These are phyloP conservation scores for Mycena venus DNA, from an alignment of 768 basidiomycete species.

Conservation along the genomic window DNA sequence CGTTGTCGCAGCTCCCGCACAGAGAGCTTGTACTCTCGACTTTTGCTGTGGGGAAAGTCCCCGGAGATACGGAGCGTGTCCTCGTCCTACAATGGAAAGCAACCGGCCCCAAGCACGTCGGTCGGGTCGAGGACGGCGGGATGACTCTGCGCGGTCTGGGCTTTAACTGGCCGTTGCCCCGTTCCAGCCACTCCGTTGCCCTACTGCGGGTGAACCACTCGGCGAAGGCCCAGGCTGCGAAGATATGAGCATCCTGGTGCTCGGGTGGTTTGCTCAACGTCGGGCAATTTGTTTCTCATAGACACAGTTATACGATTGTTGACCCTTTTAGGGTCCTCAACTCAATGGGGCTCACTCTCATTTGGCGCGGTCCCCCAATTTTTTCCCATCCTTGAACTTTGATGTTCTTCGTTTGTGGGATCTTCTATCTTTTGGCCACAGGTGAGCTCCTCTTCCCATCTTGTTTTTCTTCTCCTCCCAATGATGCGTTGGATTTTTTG, in stretches of 20 bases:
- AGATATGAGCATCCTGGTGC: slow-evolving; percentile 81
- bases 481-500: slow-evolving; percentile 77
- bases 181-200: slow-evolving; percentile 72
- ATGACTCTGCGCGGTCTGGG: slow-evolving; percentile 52
- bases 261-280: slow-evolving; percentile 55
- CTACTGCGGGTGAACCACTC: slow-evolving; percentile 49
- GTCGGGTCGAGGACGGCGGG: slow-evolving; percentile 68
- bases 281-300: slow-evolving; percentile 81
- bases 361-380: slow-evolving; percentile 64
- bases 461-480: slow-evolving; percentile 35
- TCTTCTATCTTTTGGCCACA: not conserved
- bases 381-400: slow-evolving; percentile 71
- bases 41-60: slow-evolving; percentile 93
- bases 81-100: slow-evolving; percentile 76
- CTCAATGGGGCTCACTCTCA: slow-evolving; percentile 95
- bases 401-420: slow-evolving; percentile 55
- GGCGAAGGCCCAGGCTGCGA: slow-evolving; percentile 67
- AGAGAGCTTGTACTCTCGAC: slow-evolving; percentile 62
- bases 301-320: slow-evolving; percentile 90
- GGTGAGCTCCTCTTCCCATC: slow-evolving; percentile 36
- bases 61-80: slow-evolving; percentile 86
- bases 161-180: slow-evolving; percentile 52
- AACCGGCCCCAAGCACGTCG: slow-evolving; percentile 80
- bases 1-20: slow-evolving; percentile 89
- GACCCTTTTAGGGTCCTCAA: slow-evolving; percentile 66